Evolutionary conservation across 371 early-diverging fungal species (phyloP).

Genomic region (Chytridium lagenaria): DNA sequence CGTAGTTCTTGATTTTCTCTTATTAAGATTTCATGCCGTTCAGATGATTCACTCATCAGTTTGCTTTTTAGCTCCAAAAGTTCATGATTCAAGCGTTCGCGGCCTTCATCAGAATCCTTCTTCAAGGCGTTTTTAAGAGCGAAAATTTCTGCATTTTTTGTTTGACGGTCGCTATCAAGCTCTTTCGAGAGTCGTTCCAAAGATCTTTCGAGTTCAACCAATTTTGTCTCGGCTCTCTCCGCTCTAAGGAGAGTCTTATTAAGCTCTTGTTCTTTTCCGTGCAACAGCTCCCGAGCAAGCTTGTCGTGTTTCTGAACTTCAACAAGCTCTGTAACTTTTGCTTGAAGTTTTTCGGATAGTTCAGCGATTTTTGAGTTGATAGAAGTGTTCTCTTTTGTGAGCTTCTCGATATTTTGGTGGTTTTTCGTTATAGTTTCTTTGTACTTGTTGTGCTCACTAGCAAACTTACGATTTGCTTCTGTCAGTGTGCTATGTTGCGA

Average conservation of each 20-base stretch:
- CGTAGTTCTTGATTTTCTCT: conserved; percentile 37
- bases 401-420: background rate
- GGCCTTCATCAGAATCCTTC: conserved; percentile 25
- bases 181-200: conserved; percentile 8
- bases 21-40: conserved; percentile 10
- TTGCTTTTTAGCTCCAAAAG: conserved; percentile 25
- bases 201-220: conserved; percentile 26
- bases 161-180: conserved; percentile 17
- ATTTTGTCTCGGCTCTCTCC: conserved; percentile 35
- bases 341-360: conserved; percentile 17
- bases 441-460: conserved; percentile 28
- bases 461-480: conserved; percentile 36
- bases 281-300: conserved; percentile 24
- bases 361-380: conserved; percentile 9
- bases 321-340: conserved; percentile 16
- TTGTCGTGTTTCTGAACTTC: conserved; percentile 17
- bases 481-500: conserved; percentile 21
- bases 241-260: conserved; percentile 27
- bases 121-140: conserved; percentile 28
- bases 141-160: conserved; percentile 29
- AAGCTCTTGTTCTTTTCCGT: conserved; percentile 20
- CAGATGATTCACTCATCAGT: conserved; percentile 24
- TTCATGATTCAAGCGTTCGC: conserved; percentile 30
- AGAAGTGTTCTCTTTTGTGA: conserved; percentile 19
- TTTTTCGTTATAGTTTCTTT: conserved; percentile 36